Evolutionary conservation across 2,329 filamentous ascomycete species (phyloP), one percentile per base, ranked within the genome.

Genomic region (Apiospora phragmitis): DNA sequence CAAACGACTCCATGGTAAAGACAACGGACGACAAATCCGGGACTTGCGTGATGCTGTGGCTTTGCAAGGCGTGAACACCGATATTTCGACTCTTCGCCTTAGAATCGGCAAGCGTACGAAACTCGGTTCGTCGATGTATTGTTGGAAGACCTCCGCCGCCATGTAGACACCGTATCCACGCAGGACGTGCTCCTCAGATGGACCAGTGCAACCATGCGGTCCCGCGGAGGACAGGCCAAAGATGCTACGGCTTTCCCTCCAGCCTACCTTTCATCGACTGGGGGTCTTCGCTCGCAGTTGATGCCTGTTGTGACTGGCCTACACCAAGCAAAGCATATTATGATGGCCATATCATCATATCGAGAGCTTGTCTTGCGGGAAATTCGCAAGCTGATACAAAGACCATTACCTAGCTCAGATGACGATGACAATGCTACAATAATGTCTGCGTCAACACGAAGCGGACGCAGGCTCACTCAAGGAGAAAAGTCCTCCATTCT

Each of bases 381-480:
- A 80, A 92, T 98, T 79, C 93, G 95, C 76, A 91, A 89, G 43
- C 85, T 98, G 67, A 95, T 99, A 67, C 89, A 94, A 69, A 90
- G 91, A 70, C 93, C 95, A 32, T 86, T 99, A 49, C 96, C 96
- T 0, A 97, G 94, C 77, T 97, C 95, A 14, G 96, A 90, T 75
- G 96, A 99, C 72, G 95, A 98, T 75, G 96, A 99, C 78, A 93
- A 92, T 72, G 94, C 96, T 79, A 97, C 94, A 0, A 92, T 95
- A 84, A 91, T 95, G 82, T 95, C 95, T 1, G 88, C 91, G 0
- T 97, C 95, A 3, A 98, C 95, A 0, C 85, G 90, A 69, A 88
- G 89, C 55, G 91, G 91, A 38, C 89, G 89, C 71, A 89, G 91
- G 73, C 83, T 91, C 55, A 93, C 90, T 24, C 93, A 94, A 75